Percentiles rank a stretch among this genome's conserved stretches.
phyloP scores from a whole-genome alignment of 2,329 filamentous ascomycete genomes.

The Parastagonospora avenae region DNA sequence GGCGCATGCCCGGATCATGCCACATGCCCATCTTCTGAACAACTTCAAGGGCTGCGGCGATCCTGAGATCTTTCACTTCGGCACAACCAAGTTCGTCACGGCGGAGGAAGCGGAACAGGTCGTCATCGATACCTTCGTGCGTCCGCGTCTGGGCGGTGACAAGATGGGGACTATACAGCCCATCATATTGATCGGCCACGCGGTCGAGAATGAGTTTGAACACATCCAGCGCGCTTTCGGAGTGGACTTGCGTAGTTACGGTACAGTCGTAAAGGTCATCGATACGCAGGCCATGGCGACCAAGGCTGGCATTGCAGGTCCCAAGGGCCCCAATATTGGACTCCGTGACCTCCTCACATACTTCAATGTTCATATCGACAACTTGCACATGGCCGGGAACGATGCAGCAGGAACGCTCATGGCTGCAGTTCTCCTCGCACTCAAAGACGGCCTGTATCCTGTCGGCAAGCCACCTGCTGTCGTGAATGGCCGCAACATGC shows the following conservation, averaged over 20 bases:
- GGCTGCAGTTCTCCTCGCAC: conserved; percentile 12
- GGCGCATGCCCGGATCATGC: conserved; percentile 17
- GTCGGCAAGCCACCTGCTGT: neutral
- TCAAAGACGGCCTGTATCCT: conserved; percentile 9
- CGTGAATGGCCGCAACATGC: conserved; percentile 1
- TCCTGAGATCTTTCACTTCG: conserved; percentile 19
- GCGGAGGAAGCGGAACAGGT: conserved; percentile 7
- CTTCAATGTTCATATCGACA: conserved; percentile 12
- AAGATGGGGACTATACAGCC: conserved; percentile 9
- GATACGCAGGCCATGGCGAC: conserved; percentile 23
- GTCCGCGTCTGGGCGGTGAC: neutral
- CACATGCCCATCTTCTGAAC: conserved; percentile 17
- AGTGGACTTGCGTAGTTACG: conserved; percentile 9
- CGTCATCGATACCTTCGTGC: conserved; percentile 11
- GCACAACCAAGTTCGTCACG: conserved; percentile 15
- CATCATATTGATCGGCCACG: conserved; percentile 25
- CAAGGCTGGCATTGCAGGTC: conserved; percentile 5
- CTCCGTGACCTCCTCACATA: conserved; percentile 13
- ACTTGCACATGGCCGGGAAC: conserved; percentile 22
- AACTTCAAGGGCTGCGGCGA: conserved; percentile 14
- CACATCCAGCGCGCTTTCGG: conserved; percentile 13
- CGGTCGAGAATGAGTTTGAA: conserved; percentile 13
- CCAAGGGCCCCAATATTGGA: conserved; percentile 11
- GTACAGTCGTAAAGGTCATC: conserved; percentile 22
- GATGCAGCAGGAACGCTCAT: conserved; percentile 19